A percentile compares a stretch with the other conserved stretches of the same genome.
phyloP scores from a whole-genome alignment of 2,329 filamentous ascomycete genomes.

The Monilinia fructicola region DNA sequence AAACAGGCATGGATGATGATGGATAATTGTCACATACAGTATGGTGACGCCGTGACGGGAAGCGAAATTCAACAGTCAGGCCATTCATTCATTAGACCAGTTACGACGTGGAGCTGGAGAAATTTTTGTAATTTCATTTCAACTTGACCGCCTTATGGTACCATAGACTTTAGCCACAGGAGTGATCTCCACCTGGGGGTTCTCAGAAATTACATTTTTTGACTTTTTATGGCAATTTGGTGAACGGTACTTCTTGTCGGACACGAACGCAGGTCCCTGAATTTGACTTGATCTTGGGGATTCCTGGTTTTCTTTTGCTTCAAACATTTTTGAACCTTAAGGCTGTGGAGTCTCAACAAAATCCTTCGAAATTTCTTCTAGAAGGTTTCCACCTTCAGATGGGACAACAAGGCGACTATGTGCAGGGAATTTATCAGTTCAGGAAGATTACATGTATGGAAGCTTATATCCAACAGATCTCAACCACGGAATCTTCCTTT shows the following conservation, averaged over 20 bases:
- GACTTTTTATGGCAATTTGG: too few species aligned
- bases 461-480: not conserved
- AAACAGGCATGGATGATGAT: constrained; percentile 4
- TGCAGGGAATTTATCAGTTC: not conserved
- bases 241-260: constrained; percentile 4
- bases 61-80: constrained; percentile 5
- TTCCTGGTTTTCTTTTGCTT: not conserved
- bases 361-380: constrained; percentile 23
- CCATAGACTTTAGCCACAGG: not conserved
- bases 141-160: constrained; percentile 12
- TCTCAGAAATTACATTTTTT: constrained; percentile 2
- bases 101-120: constrained; percentile 4
- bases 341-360: constrained; percentile 16
- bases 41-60: too few species aligned
- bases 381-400: constrained; percentile 9
- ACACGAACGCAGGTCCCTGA: constrained; percentile 14
- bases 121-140: not conserved
- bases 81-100: not conserved
- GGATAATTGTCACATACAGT: not conserved
- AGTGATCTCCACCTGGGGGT: constrained; percentile 10
- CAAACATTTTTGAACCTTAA: not conserved
- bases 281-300: not conserved
- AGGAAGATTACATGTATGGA: constrained; percentile 8
- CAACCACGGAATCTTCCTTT: not conserved
- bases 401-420: not conserved